Evolutionary conservation across 768 basidiomycete species (phyloP).

Genomic region (Lactarius quietus): DNA sequence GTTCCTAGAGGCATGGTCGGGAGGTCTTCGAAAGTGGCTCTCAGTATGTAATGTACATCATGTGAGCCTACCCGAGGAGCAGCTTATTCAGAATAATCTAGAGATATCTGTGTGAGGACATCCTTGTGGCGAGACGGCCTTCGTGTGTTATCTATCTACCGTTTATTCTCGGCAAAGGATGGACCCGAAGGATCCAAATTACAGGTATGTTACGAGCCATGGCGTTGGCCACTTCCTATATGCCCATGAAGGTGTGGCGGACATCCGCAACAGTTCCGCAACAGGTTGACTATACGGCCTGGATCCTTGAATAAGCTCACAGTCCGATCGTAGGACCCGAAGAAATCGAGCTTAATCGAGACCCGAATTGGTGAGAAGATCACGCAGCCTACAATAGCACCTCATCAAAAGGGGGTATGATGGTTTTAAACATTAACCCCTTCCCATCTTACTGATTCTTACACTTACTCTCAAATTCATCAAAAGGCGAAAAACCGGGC

Average conservation of each 20-base stretch:
- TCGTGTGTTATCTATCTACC: conserved; percentile 42
- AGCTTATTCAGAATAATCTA: conserved; percentile 32
- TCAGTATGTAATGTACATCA: conserved; percentile 44
- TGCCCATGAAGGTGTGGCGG: conserved; percentile 68
- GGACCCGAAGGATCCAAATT: conserved; percentile 40
- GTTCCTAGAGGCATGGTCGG: not conserved
- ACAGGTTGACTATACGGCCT: not conserved
- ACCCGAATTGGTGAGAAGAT: conserved; percentile 41
- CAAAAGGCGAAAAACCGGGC: conserved; percentile 65
- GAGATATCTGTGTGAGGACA: conserved; percentile 77
- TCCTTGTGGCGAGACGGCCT: conserved; percentile 86
- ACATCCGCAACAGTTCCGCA: not conserved
- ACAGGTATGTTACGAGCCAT: conserved; percentile 92
- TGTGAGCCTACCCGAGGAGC: no score
- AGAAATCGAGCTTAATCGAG: conserved; percentile 63
- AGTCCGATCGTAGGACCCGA: no score
- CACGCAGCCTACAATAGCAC: conserved; percentile 60
- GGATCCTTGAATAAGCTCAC: no score
- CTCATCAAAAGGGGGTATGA: conserved; percentile 79
- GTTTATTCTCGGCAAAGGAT: not conserved
- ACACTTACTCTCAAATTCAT: not conserved
- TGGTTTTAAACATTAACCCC: conserved; percentile 68
- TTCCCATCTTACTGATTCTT: no score
- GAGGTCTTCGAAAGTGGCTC: not conserved
- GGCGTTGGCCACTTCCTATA: conserved; percentile 94